These are phyloP conservation scores for Lunasporangiospora selenospora DNA, from an alignment of 192 early-diverging fungal genomes.

Conservation along the genomic window DNA sequence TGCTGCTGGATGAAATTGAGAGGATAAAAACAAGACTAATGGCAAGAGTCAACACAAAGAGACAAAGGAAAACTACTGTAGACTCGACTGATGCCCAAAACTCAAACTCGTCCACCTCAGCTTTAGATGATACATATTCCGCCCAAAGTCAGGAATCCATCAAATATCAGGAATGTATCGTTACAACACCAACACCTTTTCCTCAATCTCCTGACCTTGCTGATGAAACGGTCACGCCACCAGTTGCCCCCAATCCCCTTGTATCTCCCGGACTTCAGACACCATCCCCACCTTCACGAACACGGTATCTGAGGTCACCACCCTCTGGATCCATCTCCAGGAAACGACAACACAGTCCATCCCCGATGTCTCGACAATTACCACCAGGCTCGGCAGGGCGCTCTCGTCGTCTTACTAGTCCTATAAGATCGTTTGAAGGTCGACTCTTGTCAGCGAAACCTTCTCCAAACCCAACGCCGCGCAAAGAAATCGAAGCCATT, in stretches of 20 bases:
- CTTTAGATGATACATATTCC: not conserved
- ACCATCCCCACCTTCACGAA: conserved; percentile 34
- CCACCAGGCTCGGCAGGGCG: no score
- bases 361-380: conserved; percentile 17
- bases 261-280: conserved; percentile 33
- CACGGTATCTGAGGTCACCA: conserved; percentile 31
- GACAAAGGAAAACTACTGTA: conserved; percentile 12
- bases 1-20: conserved; percentile 13
- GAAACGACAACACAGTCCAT: conserved; percentile 44
- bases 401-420: no score
- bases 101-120: not conserved
- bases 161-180: not conserved
- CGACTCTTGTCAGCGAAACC: no score
- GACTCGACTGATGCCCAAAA: not conserved
- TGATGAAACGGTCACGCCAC: conserved; percentile 8
- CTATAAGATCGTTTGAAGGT: no score
- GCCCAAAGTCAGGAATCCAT: not conserved
- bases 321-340: conserved; percentile 21
- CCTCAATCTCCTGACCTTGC: not conserved
- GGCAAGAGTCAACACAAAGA: conserved; percentile 15
- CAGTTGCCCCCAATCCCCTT: conserved; percentile 11
- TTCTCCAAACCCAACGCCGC: no score
- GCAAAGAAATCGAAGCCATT: no score
- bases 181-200: not conserved
- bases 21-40: conserved; percentile 22